Conservation (phyloP, 2,329 filamentous ascomycete genomes). For the Colletotrichum sp. region DNA sequence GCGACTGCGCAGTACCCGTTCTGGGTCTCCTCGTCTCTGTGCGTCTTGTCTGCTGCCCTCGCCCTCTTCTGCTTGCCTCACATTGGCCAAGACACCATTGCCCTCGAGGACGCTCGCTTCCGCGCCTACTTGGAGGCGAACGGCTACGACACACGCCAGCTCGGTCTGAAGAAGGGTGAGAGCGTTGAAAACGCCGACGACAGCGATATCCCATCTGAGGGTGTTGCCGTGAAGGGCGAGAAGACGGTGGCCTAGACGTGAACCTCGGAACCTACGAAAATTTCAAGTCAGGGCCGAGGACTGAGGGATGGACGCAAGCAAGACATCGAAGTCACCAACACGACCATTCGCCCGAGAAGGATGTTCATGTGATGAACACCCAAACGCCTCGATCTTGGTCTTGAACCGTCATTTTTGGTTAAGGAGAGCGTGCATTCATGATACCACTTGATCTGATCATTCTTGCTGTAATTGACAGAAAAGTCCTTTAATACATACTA, state of each 20-base stretch:
- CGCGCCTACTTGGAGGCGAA: slow-evolving; percentile 72
- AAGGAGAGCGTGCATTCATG: background rate
- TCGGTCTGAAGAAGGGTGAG: slow-evolving; percentile 47
- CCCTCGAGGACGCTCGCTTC: slow-evolving; percentile 77
- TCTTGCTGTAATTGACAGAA: background rate
- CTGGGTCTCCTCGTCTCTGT: slow-evolving; percentile 80
- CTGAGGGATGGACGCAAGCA: background rate
- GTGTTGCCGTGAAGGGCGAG: background rate
- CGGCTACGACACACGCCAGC: slow-evolving; percentile 73
- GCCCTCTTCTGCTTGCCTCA: slow-evolving; percentile 71
- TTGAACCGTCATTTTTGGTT: background rate
- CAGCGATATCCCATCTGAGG: background rate
- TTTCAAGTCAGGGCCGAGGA: no score
- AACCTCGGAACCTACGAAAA: background rate
- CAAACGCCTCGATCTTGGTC: background rate
- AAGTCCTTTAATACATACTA: background rate
- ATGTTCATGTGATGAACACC: background rate
- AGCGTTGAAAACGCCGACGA: background rate
- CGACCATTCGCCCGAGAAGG: background rate
- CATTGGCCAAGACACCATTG: slow-evolving; percentile 86
- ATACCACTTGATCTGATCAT: background rate
- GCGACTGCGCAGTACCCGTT: slow-evolving; percentile 84
- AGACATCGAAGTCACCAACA: background rate
- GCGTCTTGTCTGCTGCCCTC: slow-evolving; percentile 70
- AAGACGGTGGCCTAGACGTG: background rate